Base-by-base conservation (phyloP, 352 stramenopile genomes). In the Globisporangium takayamanum region DNA sequence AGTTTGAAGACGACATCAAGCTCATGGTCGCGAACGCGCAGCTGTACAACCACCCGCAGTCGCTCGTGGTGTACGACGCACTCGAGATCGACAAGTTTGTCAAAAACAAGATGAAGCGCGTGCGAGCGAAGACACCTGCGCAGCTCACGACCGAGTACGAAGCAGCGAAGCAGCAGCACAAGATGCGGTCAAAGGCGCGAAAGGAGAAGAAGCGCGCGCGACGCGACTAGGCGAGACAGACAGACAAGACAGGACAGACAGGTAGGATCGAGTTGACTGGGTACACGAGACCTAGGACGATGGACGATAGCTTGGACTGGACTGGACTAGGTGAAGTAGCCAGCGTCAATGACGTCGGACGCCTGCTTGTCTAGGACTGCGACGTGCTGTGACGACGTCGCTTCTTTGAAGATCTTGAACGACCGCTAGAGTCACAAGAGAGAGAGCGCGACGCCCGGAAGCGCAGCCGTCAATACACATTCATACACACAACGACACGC, bases 11-110 rank as follows among this genome's bases (percentile, higher is more conserved):
- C 10, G 88, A 97, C 66, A 80, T 96, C 51, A 78, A 77, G 50
- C 76, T 92, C 52, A 95, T 97, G 76, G 72, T 94, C 46, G 63
- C 69, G 50, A 97, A 97, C 64, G 84, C 89, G 44, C 80, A 95
- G 68, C 66, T 88, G 66, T 94, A 94, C 60, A 95, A 95, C 63
- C 83, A 92, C 58, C 69, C 76, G 28, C 74, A 92, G 64, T 92
- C 85, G 47, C 73, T 95, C 15, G 85, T 95, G 55, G 78, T 87
- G 62, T 80, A 84, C 59, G 83, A 95, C 58, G 80, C 85, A 48
- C 68, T 90, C 20, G 85, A 92, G 53, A 95, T 95, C 47, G 83
- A 92, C 65, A 91, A 89, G 70, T 83, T 87, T 53, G 79, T 95
- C 25, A 88, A 85, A 61, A 61, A 63, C 22, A 90, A 92, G 62